Percentiles rank a stretch among this genome's conserved stretches.
Evolutionary conservation across 2,329 filamentous ascomycete species (phyloP).

Genomic region (Colletotrichum truncatum): DNA sequence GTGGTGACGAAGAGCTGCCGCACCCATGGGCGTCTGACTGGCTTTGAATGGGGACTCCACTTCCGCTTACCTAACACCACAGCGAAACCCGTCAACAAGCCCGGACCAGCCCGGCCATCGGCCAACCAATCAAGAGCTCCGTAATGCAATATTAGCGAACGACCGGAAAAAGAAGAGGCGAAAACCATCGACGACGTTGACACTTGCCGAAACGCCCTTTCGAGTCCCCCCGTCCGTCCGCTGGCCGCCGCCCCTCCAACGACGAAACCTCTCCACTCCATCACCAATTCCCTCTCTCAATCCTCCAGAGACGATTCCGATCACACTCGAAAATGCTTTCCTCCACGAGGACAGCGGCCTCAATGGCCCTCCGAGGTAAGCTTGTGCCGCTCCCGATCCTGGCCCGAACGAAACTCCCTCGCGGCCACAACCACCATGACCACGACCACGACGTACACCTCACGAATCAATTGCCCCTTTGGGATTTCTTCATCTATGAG

Average conservation of each 20-base stretch:
- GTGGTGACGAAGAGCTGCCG: too few relatives aligned
- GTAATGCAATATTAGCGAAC: slow-evolving; percentile 23
- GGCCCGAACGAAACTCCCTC: slow-evolving; percentile 13
- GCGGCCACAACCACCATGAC: background rate
- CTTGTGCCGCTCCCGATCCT: background rate
- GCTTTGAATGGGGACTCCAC: background rate
- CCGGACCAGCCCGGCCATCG: slow-evolving; percentile 7
- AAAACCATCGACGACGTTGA: slow-evolving; percentile 28
- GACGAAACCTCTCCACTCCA: slow-evolving; percentile 25
- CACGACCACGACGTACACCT: background rate
- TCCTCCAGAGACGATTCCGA: background rate
- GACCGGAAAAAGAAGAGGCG: slow-evolving; percentile 19
- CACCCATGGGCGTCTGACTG: too few relatives aligned
- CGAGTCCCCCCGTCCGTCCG: slow-evolving; percentile 7
- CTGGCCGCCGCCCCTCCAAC: slow-evolving; percentile 12
- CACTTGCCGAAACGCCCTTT: slow-evolving; percentile 7
- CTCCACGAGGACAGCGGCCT: slow-evolving; percentile 59
- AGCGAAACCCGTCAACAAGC: background rate
- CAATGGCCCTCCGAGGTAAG: slow-evolving; percentile 63
- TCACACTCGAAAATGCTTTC: slow-evolving; percentile 50
- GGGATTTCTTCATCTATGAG: background rate
- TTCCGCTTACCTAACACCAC: slow-evolving; percentile 15
- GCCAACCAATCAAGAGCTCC: slow-evolving; percentile 17
- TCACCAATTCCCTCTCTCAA: background rate
- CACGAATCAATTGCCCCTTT: background rate